Conservation (phyloP, 2,329 filamentous ascomycete genomes). For the Dactylellina leptospora region DNA sequence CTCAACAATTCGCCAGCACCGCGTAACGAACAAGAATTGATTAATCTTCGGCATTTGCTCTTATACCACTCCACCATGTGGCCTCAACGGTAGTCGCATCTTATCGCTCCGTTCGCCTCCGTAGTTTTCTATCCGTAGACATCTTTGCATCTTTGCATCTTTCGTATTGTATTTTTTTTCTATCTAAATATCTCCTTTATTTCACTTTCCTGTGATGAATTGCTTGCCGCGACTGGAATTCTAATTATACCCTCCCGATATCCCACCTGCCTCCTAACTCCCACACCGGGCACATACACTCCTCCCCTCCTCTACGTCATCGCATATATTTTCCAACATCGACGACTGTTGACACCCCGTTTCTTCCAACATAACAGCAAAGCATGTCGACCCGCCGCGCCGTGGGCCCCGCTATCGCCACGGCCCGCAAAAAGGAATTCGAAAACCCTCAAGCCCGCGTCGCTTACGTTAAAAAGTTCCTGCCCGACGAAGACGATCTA, state of each 20-base stretch:
- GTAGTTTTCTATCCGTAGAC: slow-evolving; percentile 21
- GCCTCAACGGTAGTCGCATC: slow-evolving; percentile 33
- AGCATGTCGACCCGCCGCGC: slow-evolving; percentile 43
- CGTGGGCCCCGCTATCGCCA: slow-evolving; percentile 24
- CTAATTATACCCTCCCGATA: neutral
- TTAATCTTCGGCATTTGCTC: slow-evolving; percentile 35
- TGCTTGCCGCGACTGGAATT: too few species aligned
- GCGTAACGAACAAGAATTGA: slow-evolving; percentile 25
- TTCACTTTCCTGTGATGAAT: too few species aligned
- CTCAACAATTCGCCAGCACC: slow-evolving; percentile 39
- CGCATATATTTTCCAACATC: slow-evolving; percentile 12
- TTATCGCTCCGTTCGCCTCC: slow-evolving; percentile 10
- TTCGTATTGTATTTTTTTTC: slow-evolving; percentile 4
- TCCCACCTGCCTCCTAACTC: slow-evolving; percentile 8
- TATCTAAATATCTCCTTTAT: neutral
- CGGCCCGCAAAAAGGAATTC: slow-evolving; percentile 41
- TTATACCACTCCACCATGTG: slow-evolving; percentile 45
- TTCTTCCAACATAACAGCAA: neutral
- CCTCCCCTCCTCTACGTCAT: slow-evolving; percentile 37
- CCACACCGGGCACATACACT: neutral
- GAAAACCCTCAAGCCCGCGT: slow-evolving; percentile 41
- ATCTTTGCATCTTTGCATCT: slow-evolving; percentile 1
- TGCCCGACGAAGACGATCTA: slow-evolving; percentile 21
- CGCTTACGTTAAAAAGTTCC: slow-evolving; percentile 44
- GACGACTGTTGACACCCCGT: slow-evolving; percentile 1